Conservation (phyloP, 2,329 filamentous ascomycete species). For the Aspergillus jensenii region DNA sequence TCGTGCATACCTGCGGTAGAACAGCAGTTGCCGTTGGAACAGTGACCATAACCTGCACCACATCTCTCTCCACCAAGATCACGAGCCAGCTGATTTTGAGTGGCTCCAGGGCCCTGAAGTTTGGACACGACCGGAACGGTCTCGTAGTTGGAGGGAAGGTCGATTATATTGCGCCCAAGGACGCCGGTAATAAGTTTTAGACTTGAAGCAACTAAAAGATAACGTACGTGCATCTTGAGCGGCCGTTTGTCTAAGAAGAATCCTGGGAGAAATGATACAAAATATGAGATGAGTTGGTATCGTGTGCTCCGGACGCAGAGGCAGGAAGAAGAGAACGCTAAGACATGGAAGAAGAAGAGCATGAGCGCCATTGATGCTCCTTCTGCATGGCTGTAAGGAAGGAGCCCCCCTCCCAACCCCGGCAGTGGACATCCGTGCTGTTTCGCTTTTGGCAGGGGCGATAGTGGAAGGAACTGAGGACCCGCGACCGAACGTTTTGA, state of each 20-base stretch:
- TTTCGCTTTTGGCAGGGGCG: background rate
- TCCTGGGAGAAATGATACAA: constrained; percentile 22
- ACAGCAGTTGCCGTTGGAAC: constrained; percentile 38
- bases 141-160: constrained; percentile 9
- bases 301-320: background rate
- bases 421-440: background rate
- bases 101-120: background rate
- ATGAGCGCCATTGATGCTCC: background rate
- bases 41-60: constrained; percentile 35
- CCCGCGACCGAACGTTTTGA: background rate
- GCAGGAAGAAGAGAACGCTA: constrained; percentile 6
- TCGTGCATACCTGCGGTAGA: constrained; percentile 35
- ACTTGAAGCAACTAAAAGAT: constrained; percentile 13
- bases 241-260: constrained; percentile 5
- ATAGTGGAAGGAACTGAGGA: background rate
- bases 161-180: constrained; percentile 16
- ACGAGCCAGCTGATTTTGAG: constrained; percentile 13
- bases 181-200: constrained; percentile 13
- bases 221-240: constrained; percentile 24
- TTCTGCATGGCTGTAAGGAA: background rate
- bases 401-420: background rate
- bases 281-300: constrained; percentile 19
- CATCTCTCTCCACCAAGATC: constrained; percentile 29
- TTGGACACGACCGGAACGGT: background rate
- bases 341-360: background rate